phyloP scores from a whole-genome alignment of 345 rosid species.

The rapeseed (Brassica napus) region DNA sequence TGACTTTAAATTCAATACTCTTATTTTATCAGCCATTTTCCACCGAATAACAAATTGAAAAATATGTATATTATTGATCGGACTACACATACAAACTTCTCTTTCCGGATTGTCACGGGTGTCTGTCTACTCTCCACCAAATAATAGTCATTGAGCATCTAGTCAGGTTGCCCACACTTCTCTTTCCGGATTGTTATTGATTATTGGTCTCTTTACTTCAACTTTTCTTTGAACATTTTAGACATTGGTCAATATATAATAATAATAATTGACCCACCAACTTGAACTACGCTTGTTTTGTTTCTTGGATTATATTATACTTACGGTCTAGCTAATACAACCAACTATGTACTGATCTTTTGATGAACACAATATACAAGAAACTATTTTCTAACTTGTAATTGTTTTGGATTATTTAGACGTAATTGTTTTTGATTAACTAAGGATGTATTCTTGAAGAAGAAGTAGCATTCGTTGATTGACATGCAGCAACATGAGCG shows the following conservation, averaged over 20 bases:
- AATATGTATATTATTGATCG: too few species aligned
- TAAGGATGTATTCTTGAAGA: neutral
- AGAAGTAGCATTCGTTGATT: neutral
- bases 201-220: neutral
- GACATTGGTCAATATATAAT: constrained; percentile 3
- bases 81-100: too few species aligned
- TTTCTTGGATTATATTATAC: neutral
- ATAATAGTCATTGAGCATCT: constrained; percentile 19
- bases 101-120: constrained; percentile 28
- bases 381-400: constrained; percentile 1
- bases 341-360: neutral
- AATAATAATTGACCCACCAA: constrained; percentile 14
- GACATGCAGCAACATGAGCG: neutral
- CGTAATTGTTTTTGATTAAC: neutral
- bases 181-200: neutral
- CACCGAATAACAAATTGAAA: neutral
- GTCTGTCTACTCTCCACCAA: constrained; percentile 21
- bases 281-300: neutral
- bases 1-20: neutral
- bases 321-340: neutral
- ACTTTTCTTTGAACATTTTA: neutral
- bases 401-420: neutral
- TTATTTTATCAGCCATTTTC: neutral
- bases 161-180: constrained; percentile 37
- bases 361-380: neutral